Percentiles rank a stretch among this genome's conserved stretches.
Conservation (phyloP, 192 early-diverging fungal species). For the Gonapodya sp. region DNA sequence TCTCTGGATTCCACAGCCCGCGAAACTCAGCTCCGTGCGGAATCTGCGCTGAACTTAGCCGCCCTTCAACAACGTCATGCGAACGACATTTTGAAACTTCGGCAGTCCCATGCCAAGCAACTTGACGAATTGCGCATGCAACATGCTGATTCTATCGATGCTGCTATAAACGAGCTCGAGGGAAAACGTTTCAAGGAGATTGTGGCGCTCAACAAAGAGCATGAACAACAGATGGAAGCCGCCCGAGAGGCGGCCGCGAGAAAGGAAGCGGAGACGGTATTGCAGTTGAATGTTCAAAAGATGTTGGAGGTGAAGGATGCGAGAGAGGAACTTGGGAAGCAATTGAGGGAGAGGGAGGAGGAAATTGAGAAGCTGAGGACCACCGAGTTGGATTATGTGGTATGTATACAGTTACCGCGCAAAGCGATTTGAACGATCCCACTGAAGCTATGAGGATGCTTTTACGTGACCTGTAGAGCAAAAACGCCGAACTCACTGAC, state of each 20-base stretch:
- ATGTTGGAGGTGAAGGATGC: not conserved
- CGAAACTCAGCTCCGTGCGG: constrained; percentile 36
- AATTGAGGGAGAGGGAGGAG: not conserved
- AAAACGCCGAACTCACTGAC: constrained; percentile 14
- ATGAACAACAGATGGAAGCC: constrained; percentile 14
- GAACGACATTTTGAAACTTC: constrained; percentile 22
- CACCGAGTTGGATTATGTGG: constrained; percentile 12
- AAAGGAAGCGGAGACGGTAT: constrained; percentile 10
- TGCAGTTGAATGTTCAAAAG: constrained; percentile 9
- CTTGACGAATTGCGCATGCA: constrained; percentile 25
- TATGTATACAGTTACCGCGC: not conserved
- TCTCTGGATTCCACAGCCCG: constrained; percentile 14
- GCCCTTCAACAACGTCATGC: constrained; percentile 27
- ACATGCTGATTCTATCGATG: constrained; percentile 12
- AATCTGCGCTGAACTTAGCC: constrained; percentile 23
- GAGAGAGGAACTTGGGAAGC: constrained; percentile 15
- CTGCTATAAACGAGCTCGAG: constrained; percentile 20
- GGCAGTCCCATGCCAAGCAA: constrained; percentile 22
- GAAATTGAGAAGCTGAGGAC: not conserved
- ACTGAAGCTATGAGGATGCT: not conserved
- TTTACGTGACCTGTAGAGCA: not conserved
- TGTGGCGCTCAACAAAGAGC: constrained; percentile 12
- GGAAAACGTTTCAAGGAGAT: constrained; percentile 11
- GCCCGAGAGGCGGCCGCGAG: constrained; percentile 10
- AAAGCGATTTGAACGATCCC: not conserved